Percentiles rank a stretch among this genome's conserved stretches.
Conservation (phyloP, 495 filamentous ascomycete genomes). For the Aspergillus taichungensis region DNA sequence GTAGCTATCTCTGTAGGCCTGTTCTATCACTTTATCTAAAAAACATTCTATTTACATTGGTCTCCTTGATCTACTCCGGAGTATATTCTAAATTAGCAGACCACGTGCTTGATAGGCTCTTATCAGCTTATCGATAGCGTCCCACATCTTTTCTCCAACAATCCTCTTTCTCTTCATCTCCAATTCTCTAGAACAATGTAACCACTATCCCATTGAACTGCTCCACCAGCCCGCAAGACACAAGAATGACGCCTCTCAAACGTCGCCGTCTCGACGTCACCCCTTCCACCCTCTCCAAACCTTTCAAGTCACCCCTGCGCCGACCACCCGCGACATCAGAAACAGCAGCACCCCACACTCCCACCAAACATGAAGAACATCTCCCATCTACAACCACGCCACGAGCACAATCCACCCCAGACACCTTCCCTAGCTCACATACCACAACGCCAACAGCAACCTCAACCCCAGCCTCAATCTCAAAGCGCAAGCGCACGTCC, state of each 20-base stretch:
- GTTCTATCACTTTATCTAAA: neutral
- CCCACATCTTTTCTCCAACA: neutral
- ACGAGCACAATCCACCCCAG: neutral
- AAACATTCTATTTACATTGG: no score
- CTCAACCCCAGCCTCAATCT: neutral
- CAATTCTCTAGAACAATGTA: no score
- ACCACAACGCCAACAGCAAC: neutral
- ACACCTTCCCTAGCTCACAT: neutral
- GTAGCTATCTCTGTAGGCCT: no score
- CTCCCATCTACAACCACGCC: neutral
- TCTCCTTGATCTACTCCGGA: neutral
- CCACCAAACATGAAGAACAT: neutral
- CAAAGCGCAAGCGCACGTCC: neutral
- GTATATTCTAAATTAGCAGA: neutral
- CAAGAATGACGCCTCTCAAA: slow-evolving; percentile 25
- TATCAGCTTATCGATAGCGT: slow-evolving; percentile 3
- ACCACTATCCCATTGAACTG: neutral
- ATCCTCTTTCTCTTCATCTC: no score
- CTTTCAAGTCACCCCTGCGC: slow-evolving; percentile 60
- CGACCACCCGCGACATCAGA: slow-evolving; percentile 14
- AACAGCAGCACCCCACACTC: slow-evolving; percentile 3
- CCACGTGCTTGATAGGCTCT: neutral
- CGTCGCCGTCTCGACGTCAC: slow-evolving; percentile 47
- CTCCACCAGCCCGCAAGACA: neutral
- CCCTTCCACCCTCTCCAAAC: slow-evolving; percentile 46